Percentiles rank a stretch among this genome's conserved stretches.
These are phyloP conservation scores for Groenewaldozyma auringiensis DNA, from an alignment of 1,139 yeast genomes.

Conservation along the genomic window DNA sequence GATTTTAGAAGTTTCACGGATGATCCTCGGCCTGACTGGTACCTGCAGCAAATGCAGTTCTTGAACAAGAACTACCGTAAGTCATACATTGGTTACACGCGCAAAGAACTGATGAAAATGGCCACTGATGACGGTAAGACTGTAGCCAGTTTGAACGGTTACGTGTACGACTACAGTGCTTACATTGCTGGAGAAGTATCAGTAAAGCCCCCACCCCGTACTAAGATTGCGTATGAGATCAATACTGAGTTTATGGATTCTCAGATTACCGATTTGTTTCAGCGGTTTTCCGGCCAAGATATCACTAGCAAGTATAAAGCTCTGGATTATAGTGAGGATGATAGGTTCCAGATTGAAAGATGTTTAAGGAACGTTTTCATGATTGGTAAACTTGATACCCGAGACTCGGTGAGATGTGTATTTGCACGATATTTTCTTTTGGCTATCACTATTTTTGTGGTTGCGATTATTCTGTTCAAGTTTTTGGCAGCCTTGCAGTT, in stretches of 20 bases:
- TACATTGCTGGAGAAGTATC: conserved; percentile 33
- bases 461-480: conserved; percentile 31
- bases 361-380: conserved; percentile 35
- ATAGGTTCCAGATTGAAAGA: conserved; percentile 24
- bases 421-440: conserved; percentile 37
- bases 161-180: conserved; percentile 33
- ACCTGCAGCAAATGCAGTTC: conserved; percentile 32
- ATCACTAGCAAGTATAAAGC: conserved; percentile 26
- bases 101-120: conserved; percentile 25
- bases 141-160: conserved; percentile 32
- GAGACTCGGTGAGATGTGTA: conserved; percentile 32
- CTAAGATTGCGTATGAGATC: conserved; percentile 20
- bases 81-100: conserved; percentile 35
- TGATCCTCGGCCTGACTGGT: conserved; percentile 39
- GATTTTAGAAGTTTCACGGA: conserved; percentile 34
- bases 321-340: conserved; percentile 22
- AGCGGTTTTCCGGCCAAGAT: conserved; percentile 33
- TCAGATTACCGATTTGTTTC: conserved; percentile 27
- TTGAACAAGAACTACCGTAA: conserved; percentile 31
- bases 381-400: conserved; percentile 36
- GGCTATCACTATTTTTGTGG: conserved; percentile 35
- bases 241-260: conserved; percentile 29
- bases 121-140: conserved; percentile 21
- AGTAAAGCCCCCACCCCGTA: conserved; percentile 28
- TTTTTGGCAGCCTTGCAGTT: conserved; percentile 37